Base-by-base conservation (phyloP, 2,329 filamentous ascomycete species). In the Endocalyx cinctus region DNA sequence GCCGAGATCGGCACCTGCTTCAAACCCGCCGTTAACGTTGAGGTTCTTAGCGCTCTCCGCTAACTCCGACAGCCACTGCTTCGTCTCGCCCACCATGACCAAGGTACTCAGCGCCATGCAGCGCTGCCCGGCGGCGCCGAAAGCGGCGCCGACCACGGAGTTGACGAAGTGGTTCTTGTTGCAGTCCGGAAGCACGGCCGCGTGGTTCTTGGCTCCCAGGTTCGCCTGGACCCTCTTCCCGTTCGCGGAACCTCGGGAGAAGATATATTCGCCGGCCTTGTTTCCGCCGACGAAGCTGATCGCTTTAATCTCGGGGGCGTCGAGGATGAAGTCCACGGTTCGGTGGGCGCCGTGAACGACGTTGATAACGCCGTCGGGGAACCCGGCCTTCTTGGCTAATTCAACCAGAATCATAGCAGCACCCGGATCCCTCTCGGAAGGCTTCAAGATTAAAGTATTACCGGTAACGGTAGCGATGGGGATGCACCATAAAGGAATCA, bases 401-500 rank as follows among this genome's bases (percentile, higher is more conserved):
- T 90, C 85, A 11, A 83, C 84, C 19, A 92, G 71, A 54, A 92
- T 90, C 82, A 92, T 88, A 52, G 82, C 79, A 8, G 85, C 85
- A 40, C 86, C 86, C 7, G 86, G 86, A 52, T 90, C 86, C 38
- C 86, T 79, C 67, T 94, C 86, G 1, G 86, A 90, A 8, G 86
- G 86, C 73, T 94, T 94, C 49, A 94, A 70, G 47, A 94, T 77
- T 38, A 88, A 69, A 11, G 84, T 89, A 69, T 94, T 94, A 33
- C 86, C 86, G 13, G 84, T 87, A 17, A 89, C 77, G 27, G 85
- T 86, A 29, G 86, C 86, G 49, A 92, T 84, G 25, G 86, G 87
- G 42, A 94, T 88, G 41, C 77, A 87, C 86, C 86, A 94, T n/a
- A 94, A 72, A 4, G 86, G 87, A 59, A 94, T 92, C 86, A 94